Conservation (phyloP, 108 stramenopile genomes). For the Nitzschia putrida region DNA sequence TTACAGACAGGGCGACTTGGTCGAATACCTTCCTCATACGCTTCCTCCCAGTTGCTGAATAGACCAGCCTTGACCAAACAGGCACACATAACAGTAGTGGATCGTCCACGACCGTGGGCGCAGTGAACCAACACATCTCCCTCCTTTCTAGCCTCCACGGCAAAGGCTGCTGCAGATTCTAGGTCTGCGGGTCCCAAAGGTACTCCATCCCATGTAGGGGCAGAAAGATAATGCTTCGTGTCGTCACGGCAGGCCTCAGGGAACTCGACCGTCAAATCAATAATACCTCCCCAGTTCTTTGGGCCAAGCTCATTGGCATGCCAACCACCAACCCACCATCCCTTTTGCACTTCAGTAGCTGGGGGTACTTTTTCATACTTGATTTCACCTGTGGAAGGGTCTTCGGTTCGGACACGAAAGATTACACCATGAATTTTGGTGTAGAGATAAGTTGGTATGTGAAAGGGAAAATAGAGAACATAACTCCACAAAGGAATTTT, state of each 20-base stretch:
- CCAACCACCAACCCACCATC: constrained; percentile 89
- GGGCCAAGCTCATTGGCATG: constrained; percentile 67
- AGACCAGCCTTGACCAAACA: constrained; percentile 83
- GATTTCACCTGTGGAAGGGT: constrained; percentile 36
- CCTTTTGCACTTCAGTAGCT: constrained; percentile 80
- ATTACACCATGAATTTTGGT: constrained; percentile 63
- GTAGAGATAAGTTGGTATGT: constrained; percentile 68
- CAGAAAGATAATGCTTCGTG: constrained; percentile 61
- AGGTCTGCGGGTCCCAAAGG: constrained; percentile 77
- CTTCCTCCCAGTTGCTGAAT: constrained; percentile 77
- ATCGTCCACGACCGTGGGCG: constrained; percentile 81
- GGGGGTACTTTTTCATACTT: constrained; percentile 63
- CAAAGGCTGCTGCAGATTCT: constrained; percentile 78
- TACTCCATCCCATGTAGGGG: constrained; percentile 88
- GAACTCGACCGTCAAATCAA: constrained; percentile 89
- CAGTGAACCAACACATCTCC: constrained; percentile 85
- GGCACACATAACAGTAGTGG: constrained; percentile 85
- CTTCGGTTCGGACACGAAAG: constrained; percentile 42
- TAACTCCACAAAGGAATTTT: constrained; percentile 83
- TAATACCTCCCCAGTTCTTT: constrained; percentile 78
- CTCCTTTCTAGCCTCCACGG: constrained; percentile 61
- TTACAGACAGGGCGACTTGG: constrained; percentile 78
- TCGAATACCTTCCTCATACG: constrained; percentile 82
- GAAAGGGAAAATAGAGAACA: constrained; percentile 68
- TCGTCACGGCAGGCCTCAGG: constrained; percentile 67